Evolutionary conservation across 73 alveolate species (phyloP).

Genomic region (Paramecium pentaurelia): DNA sequence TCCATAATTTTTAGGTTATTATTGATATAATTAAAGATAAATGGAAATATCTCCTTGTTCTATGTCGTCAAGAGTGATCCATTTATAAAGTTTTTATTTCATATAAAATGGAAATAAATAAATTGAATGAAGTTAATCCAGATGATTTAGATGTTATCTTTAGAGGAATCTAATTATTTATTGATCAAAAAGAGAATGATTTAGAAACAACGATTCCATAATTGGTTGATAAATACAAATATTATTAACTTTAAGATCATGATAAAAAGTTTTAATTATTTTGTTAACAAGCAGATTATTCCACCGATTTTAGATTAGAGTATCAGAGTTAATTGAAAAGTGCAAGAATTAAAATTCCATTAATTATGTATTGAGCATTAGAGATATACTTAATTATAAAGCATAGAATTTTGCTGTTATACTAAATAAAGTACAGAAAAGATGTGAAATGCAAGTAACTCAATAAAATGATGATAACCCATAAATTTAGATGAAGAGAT

Average conservation of each 20-base stretch:
- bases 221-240: neutral
- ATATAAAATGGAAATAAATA: conserved; percentile 19
- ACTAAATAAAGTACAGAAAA: neutral
- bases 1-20: neutral
- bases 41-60: neutral
- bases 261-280: conserved; percentile 10
- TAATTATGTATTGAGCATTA: neutral
- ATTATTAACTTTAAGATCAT: neutral
- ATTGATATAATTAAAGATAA: neutral
- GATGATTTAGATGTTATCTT: conserved; percentile 26
- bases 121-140: conserved; percentile 17
- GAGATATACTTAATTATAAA: neutral
- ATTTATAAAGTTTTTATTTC: conserved; percentile 1
- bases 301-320: conserved; percentile 5
- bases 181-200: neutral
- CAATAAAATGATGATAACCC: neutral
- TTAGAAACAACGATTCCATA: neutral
- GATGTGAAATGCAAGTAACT: neutral
- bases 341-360: neutral
- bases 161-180: neutral
- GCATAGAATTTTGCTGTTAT: conserved; percentile 25
- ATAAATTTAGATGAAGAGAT: neutral
- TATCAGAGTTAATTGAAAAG: neutral
- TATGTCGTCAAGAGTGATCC: conserved; percentile 8
- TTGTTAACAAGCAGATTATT: neutral